A percentile compares a stretch with the other conserved stretches of the same genome.
Evolutionary conservation across 345 rosid genomes (phyloP).

Genomic region (Turnera subulata): DNA sequence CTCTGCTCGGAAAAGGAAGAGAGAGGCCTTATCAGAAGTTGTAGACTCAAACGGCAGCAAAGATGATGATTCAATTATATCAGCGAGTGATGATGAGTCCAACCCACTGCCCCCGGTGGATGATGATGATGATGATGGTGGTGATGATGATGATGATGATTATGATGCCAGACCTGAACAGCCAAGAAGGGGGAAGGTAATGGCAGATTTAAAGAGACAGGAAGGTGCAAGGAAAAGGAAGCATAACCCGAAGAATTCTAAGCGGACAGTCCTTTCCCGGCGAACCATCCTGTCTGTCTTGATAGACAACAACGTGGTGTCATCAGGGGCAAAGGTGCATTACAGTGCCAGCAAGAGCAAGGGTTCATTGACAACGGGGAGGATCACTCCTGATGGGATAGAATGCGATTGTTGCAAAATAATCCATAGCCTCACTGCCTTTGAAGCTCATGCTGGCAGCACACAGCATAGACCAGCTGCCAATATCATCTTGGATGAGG

Average conservation of each 20-base stretch:
- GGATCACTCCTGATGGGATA: constrained; percentile 16
- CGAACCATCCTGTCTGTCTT: constrained; percentile 32
- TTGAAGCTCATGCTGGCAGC: constrained; percentile 21
- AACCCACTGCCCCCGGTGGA: neutral
- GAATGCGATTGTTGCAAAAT: constrained; percentile 12
- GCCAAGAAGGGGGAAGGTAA: neutral
- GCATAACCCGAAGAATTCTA: too few species aligned
- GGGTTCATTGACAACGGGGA: constrained; percentile 2
- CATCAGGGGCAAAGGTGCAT: constrained; percentile 5
- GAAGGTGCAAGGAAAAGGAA: neutral
- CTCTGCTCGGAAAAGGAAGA: neutral
- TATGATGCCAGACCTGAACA: neutral
- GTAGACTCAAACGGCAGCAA: neutral
- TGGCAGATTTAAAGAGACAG: neutral
- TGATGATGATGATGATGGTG: neutral
- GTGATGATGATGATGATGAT: neutral
- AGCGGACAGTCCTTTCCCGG: constrained; percentile 3
- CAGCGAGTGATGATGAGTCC: neutral
- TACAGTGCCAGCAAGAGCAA: neutral
- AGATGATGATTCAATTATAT: neutral
- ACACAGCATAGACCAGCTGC: constrained; percentile 13
- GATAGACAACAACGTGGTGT: constrained; percentile 34
- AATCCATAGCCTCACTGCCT: constrained; percentile 5
- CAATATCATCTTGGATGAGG: constrained; percentile 14
- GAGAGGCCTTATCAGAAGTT: neutral